These are phyloP conservation scores for Fusarium acutatum DNA, from an alignment of 2,329 filamentous ascomycete genomes.

Conservation along the genomic window DNA sequence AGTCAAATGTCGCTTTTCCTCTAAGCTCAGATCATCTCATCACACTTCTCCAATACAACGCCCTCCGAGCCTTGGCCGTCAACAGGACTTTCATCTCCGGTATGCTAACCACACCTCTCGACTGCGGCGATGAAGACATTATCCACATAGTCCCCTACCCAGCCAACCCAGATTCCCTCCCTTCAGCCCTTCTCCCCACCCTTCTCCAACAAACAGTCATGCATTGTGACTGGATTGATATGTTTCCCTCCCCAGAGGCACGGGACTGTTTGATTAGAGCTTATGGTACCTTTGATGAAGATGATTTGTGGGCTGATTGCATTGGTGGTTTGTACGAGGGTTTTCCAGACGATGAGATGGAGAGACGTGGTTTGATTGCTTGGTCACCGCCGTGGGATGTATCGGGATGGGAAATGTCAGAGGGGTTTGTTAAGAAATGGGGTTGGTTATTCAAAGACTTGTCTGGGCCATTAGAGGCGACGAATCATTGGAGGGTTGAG, in stretches of 20 bases:
- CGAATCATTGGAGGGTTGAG: constrained; percentile 28
- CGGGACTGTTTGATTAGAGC: constrained; percentile 7
- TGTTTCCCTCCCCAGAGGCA: constrained; percentile 7
- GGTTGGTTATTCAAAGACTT: constrained; percentile 25
- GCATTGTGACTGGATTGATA: constrained; percentile 23
- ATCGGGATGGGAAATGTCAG: constrained; percentile 34
- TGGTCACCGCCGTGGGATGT: constrained; percentile 47
- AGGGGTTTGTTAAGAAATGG: constrained; percentile 35
- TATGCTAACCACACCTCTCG: constrained; percentile 3
- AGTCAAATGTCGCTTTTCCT: background rate
- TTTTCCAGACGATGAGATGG: constrained; percentile 53
- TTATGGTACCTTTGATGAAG: constrained; percentile 48
- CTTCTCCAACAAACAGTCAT: constrained; percentile 12
- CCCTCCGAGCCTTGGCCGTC: constrained; percentile 14
- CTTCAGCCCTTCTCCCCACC: constrained; percentile 6
- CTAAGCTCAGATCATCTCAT: constrained; percentile 18
- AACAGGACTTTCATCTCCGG: constrained; percentile 17
- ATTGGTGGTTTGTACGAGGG: constrained; percentile 55
- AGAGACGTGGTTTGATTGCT: constrained; percentile 51
- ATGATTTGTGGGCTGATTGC: constrained; percentile 54
- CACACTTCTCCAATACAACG: constrained; percentile 23
- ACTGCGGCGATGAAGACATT: constrained; percentile 3
- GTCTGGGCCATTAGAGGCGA: constrained; percentile 12
- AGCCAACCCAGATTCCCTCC: background rate
- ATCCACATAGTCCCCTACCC: constrained; percentile 17